Percentiles rank a stretch among this genome's conserved stretches.
Evolutionary conservation across 129 eudicot genomes (phyloP).

Genomic region (Dittrichia graveolens): DNA sequence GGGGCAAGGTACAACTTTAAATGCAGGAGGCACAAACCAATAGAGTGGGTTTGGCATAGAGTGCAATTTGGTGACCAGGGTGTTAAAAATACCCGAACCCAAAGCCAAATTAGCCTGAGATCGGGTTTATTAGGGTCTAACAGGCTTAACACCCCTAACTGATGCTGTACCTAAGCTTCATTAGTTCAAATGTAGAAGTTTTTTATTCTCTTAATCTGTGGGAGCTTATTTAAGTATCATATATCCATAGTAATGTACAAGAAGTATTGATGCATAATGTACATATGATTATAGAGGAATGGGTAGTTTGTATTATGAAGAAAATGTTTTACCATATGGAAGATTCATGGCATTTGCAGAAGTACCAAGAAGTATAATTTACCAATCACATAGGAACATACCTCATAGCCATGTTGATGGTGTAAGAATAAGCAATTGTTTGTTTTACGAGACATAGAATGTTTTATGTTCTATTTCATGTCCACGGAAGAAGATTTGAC

Average conservation of each 20-base stretch:
- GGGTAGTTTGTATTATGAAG: not conserved
- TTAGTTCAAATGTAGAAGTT: not conserved
- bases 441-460: no score
- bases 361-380: no score
- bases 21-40: no score
- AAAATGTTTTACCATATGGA: not conserved
- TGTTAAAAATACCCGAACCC: no score
- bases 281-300: not conserved
- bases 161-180: constrained; percentile 6
- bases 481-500: no score
- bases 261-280: not conserved
- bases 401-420: not conserved
- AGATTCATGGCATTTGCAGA: not conserved
- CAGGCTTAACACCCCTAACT: no score
- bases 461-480: no score
- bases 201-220: not conserved
- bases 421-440: not conserved
- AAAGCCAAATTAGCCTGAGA: no score
- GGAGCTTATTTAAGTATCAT: not conserved
- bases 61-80: no score
- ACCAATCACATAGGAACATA: not conserved
- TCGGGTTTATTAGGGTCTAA: no score
- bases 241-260: not conserved
- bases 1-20: no score
- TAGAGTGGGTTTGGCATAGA: no score